These are phyloP conservation scores for Papilionanthe hybrid DNA, from an alignment of 116 monocot species.

Conservation along the genomic window DNA sequence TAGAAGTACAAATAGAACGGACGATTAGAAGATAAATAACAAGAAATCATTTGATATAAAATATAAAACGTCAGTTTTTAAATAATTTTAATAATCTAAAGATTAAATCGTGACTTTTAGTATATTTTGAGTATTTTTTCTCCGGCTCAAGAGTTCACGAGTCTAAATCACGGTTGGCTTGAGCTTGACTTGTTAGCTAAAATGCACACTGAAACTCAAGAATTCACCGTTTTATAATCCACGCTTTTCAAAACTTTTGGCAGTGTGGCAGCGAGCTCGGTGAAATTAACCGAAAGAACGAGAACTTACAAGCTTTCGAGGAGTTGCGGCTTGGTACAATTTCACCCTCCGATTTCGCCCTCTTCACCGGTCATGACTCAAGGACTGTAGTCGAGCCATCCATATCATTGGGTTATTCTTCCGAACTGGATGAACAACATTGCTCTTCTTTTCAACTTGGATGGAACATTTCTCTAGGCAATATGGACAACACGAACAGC, in stretches of 20 bases:
- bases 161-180: too few relatives aligned
- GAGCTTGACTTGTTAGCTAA: too few relatives aligned
- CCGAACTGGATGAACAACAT: constrained; percentile 5
- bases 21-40: too few relatives aligned
- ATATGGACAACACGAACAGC: constrained; percentile 11
- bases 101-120: too few relatives aligned
- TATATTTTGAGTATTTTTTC: too few relatives aligned
- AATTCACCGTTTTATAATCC: background rate
- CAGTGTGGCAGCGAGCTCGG: constrained; percentile 17
- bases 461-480: constrained; percentile 36
- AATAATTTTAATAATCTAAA: too few relatives aligned
- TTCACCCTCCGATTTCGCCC: constrained; percentile 26
- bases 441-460: constrained; percentile 20
- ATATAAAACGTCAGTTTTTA: too few relatives aligned
- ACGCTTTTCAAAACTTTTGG: background rate
- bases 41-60: too few relatives aligned
- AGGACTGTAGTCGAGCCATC: constrained; percentile 13
- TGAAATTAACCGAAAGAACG: constrained; percentile 14
- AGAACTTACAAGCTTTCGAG: constrained; percentile 17
- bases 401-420: constrained; percentile 17
- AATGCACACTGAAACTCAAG: too few relatives aligned
- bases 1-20: too few relatives aligned
- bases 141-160: too few relatives aligned
- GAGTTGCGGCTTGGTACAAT: constrained; percentile 15
- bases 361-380: constrained; percentile 18